A percentile compares a stretch with the other conserved stretches of the same genome.
Evolutionary conservation across 306 rosid genomes (phyloP).

Genomic region (Luffa acutangula): DNA sequence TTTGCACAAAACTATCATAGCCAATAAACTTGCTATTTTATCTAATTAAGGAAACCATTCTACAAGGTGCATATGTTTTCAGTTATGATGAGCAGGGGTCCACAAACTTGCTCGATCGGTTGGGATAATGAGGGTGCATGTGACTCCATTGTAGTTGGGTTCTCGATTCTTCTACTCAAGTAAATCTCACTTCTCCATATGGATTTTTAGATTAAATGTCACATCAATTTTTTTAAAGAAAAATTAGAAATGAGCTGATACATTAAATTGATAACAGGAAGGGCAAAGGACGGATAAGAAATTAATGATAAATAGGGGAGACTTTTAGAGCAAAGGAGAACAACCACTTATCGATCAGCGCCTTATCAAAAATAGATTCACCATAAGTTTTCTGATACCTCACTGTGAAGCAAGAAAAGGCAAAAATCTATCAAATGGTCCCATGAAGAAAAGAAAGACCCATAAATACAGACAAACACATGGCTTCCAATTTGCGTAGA

Average conservation of each 20-base stretch:
- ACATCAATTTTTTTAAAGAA: not conserved
- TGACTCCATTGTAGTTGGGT: not conserved
- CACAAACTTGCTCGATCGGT: not conserved
- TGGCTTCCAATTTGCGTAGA: not conserved
- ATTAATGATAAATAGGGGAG: not conserved
- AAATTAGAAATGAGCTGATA: not conserved
- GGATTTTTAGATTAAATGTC: not conserved
- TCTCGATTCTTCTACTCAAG: not conserved
- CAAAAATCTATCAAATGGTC: constrained; percentile 4
- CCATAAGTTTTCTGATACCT: not conserved
- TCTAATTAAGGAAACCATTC: not conserved
- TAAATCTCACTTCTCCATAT: not conserved
- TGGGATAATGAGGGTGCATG: not conserved
- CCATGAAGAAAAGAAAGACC: not conserved
- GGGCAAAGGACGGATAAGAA: not conserved
- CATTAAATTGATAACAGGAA: not conserved
- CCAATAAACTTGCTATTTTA: not conserved
- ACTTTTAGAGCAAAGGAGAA: not conserved
- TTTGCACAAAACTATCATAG: not conserved
- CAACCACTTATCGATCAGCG: constrained; percentile 8
- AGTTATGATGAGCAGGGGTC: not conserved
- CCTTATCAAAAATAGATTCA: not conserved
- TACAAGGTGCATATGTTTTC: not conserved
- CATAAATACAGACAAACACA: not conserved
- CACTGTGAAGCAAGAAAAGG: not conserved